Evolutionary conservation across 495 filamentous ascomycete species (phyloP).

Genomic region (Gamarada debralockiae): DNA sequence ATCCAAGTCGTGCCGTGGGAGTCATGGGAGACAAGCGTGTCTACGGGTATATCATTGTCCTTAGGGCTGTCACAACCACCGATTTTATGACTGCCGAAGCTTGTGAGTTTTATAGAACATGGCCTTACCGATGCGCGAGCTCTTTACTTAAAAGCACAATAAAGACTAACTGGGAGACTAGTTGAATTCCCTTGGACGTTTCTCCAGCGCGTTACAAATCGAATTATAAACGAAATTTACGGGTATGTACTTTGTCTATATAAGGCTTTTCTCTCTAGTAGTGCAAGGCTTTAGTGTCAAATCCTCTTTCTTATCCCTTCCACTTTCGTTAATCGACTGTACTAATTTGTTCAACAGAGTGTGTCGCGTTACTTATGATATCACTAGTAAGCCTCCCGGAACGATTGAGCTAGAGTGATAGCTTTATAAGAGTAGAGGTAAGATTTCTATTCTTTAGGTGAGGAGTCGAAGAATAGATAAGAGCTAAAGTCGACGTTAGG

Average conservation of each 20-base stretch:
- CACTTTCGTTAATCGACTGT: conserved; percentile 24
- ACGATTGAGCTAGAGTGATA: conserved; percentile 70
- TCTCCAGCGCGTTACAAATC: conserved; percentile 57
- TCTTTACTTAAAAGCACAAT: conserved; percentile 11
- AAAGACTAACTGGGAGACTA: conserved; percentile 11
- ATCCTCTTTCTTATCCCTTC: conserved; percentile 6
- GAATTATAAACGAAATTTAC: conserved; percentile 82
- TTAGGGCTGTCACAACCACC: conserved; percentile 71
- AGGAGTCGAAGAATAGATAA: conserved; percentile 1
- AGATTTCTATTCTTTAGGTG: not conserved
- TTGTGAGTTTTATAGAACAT: conserved; percentile 50
- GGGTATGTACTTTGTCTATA: conserved; percentile 34
- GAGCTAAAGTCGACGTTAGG: not conserved
- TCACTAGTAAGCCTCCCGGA: conserved; percentile 77
- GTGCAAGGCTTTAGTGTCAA: conserved; percentile 8
- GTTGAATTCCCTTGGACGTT: conserved; percentile 58
- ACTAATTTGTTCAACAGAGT: conserved; percentile 79
- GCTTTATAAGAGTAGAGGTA: conserved; percentile 5
- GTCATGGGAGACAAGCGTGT: conserved; percentile 77
- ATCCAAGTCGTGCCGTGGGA: conserved; percentile 67
- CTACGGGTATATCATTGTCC: conserved; percentile 48
- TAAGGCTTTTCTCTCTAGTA: conserved; percentile 1
- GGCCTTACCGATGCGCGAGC: conserved; percentile 3
- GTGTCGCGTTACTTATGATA: conserved; percentile 49
- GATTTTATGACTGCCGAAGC: conserved; percentile 77